phyloP scores from a whole-genome alignment of 495 filamentous ascomycete species.

The Hyaloscypha variabilis region DNA sequence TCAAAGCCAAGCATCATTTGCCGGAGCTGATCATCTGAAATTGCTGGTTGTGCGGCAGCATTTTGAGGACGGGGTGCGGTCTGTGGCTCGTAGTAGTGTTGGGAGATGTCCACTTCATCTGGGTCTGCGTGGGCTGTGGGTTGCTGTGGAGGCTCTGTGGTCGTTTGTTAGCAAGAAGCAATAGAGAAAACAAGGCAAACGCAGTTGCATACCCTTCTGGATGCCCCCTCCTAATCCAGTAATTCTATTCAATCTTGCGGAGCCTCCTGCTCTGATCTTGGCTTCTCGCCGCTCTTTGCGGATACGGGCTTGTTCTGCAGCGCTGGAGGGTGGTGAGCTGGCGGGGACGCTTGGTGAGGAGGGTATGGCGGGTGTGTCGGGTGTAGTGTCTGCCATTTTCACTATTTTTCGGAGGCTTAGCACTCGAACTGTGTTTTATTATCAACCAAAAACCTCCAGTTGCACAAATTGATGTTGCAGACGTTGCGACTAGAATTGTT shows the following conservation, averaged over 20 bases:
- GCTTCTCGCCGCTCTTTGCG: constrained; percentile 90
- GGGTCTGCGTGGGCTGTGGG: constrained; percentile 55
- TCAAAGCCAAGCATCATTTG: constrained; percentile 50
- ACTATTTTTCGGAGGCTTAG: neutral
- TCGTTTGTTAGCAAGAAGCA: constrained; percentile 22
- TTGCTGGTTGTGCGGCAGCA: constrained; percentile 38
- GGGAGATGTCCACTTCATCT: constrained; percentile 70
- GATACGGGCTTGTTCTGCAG: constrained; percentile 75
- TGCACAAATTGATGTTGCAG: neutral
- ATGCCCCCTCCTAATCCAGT: constrained; percentile 73
- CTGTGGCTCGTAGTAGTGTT: constrained; percentile 55
- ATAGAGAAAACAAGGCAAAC: neutral
- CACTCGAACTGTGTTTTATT: neutral
- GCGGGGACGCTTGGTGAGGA: constrained; percentile 22
- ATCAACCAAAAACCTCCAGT: neutral
- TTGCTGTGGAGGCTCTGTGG: constrained; percentile 28
- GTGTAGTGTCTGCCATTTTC: constrained; percentile 32
- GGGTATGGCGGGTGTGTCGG: neutral
- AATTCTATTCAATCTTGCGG: constrained; percentile 81
- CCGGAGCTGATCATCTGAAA: constrained; percentile 37
- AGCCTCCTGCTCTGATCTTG: constrained; percentile 83
- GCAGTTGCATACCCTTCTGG: constrained; percentile 42
- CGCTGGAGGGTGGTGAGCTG: constrained; percentile 53
- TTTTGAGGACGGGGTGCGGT: constrained; percentile 35
- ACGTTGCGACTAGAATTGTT: neutral